A percentile compares a stretch with the other conserved stretches of the same genome.
These are phyloP conservation scores for Cladosporium phlei DNA, from an alignment of 2,329 filamentous ascomycete species.

Conservation along the genomic window DNA sequence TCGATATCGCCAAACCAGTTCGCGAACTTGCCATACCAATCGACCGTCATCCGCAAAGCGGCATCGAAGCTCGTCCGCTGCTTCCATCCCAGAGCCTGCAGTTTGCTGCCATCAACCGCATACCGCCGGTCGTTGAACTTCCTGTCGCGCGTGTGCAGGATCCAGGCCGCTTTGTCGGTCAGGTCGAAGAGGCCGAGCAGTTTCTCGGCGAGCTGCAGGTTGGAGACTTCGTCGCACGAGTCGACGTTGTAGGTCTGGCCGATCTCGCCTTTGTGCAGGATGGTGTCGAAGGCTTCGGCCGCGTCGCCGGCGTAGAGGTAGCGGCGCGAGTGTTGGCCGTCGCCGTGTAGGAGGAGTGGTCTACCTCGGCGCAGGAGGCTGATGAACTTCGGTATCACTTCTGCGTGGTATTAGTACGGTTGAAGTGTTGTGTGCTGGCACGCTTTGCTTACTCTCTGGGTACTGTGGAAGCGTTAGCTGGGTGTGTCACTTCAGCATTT, in stretches of 20 bases:
- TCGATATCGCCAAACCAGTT: constrained; percentile 70
- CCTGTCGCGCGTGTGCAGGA: constrained; percentile 71
- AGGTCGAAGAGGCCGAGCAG: constrained; percentile 61
- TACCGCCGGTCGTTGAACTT: constrained; percentile 75
- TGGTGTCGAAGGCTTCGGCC: constrained; percentile 76
- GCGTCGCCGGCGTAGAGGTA: constrained; percentile 78
- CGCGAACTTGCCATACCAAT: constrained; percentile 65
- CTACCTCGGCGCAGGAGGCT: constrained; percentile 63
- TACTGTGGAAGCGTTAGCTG: constrained; percentile 20
- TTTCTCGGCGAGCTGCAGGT: constrained; percentile 62
- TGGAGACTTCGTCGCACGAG: constrained; percentile 72
- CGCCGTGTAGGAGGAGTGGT: constrained; percentile 69
- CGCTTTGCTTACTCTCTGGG: constrained; percentile 19
- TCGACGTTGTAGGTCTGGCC: constrained; percentile 80
- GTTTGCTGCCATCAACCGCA: constrained; percentile 65
- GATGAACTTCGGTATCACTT: constrained; percentile 79
- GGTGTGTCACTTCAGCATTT: not conserved
- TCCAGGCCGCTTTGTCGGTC: constrained; percentile 53
- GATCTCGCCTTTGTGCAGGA: constrained; percentile 69
- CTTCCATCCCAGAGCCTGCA: constrained; percentile 63
- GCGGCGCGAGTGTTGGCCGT: constrained; percentile 67
- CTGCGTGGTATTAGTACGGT: constrained; percentile 39
- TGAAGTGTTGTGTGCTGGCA: no score
- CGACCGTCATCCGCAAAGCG: constrained; percentile 60
- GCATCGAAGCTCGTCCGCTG: constrained; percentile 62